Conservation (phyloP, 1,284 basidiomycete genomes). For the Pseudomicrostroma phylloplanum region DNA sequence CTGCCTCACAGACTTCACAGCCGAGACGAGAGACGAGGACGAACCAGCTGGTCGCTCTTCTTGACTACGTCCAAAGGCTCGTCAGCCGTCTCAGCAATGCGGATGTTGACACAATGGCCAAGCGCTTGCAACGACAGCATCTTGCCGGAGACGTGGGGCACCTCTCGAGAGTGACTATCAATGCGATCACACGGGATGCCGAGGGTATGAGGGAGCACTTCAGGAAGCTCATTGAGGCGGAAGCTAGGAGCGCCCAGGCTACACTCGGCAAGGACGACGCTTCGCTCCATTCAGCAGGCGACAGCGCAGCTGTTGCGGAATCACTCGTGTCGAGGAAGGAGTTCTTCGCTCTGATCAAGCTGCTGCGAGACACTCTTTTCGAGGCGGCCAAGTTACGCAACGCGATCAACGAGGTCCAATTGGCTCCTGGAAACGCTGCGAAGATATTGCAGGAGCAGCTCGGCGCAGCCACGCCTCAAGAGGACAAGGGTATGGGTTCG, state of each 20-base stretch:
- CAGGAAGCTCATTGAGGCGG: slow-evolving; percentile 58
- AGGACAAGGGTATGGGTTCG: slow-evolving; percentile 22
- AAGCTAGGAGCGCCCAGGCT: slow-evolving; percentile 42
- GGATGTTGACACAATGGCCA: slow-evolving; percentile 79
- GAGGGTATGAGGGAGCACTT: slow-evolving; percentile 68
- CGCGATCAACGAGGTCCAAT: slow-evolving; percentile 78
- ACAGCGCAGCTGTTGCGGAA: slow-evolving; percentile 54
- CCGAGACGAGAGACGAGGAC: slow-evolving; percentile 33
- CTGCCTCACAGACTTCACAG: not conserved
- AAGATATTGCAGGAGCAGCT: slow-evolving; percentile 44
- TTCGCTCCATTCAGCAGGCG: slow-evolving; percentile 33
- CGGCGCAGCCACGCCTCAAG: slow-evolving; percentile 20
- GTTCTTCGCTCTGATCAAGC: slow-evolving; percentile 71
- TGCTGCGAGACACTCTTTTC: slow-evolving; percentile 75
- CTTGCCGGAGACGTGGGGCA: slow-evolving; percentile 79
- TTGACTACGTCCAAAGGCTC: slow-evolving; percentile 67
- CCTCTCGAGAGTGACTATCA: slow-evolving; percentile 75
- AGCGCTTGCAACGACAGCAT: slow-evolving; percentile 83
- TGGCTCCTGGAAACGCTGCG: slow-evolving; percentile 68
- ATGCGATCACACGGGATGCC: slow-evolving; percentile 68
- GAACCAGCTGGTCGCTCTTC: slow-evolving; percentile 57
- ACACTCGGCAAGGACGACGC: slow-evolving; percentile 12
- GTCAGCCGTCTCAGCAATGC: slow-evolving; percentile 68
- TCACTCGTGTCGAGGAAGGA: slow-evolving; percentile 69
- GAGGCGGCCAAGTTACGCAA: slow-evolving; percentile 77